These are phyloP conservation scores for Ascochyta fabae DNA, from an alignment of 2,329 filamentous ascomycete genomes.

Conservation along the genomic window DNA sequence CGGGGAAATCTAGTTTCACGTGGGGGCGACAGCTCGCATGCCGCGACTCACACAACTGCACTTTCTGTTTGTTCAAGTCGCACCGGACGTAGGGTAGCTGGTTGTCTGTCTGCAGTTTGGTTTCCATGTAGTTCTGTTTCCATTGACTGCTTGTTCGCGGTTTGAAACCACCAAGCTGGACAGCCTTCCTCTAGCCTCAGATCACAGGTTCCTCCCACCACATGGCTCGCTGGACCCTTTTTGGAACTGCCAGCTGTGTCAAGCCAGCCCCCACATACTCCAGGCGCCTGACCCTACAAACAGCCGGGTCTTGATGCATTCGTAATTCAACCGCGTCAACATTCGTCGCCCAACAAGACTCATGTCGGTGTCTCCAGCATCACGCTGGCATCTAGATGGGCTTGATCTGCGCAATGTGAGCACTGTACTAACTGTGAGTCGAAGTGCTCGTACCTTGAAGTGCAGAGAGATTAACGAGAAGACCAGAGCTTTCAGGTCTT, in stretches of 20 bases:
- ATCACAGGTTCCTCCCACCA: background rate
- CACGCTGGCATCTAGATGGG: conserved; percentile 61
- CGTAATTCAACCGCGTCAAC: conserved; percentile 12
- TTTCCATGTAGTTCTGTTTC: background rate
- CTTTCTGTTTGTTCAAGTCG: background rate
- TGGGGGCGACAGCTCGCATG: conserved; percentile 12
- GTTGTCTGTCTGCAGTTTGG: background rate
- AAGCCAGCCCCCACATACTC: conserved; percentile 7
- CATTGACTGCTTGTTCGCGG: background rate
- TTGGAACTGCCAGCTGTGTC: background rate
- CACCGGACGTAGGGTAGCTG: background rate
- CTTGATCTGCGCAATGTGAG: conserved; percentile 63
- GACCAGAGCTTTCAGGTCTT: conserved; percentile 94
- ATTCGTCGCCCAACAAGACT: conserved; percentile 20
- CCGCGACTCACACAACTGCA: conserved; percentile 12
- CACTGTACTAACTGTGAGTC: background rate
- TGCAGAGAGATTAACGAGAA: conserved; percentile 96
- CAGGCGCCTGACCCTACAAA: conserved; percentile 11
- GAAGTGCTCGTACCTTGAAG: conserved; percentile 74
- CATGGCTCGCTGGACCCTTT: conserved; percentile 3
- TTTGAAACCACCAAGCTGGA: background rate
- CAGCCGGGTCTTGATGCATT: conserved; percentile 10
- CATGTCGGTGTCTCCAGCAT: conserved; percentile 1
- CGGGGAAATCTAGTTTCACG: conserved; percentile 12
- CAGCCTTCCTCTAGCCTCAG: background rate